Evolutionary conservation across 345 rosid species (phyloP).

Genomic region (Theobroma cacao): DNA sequence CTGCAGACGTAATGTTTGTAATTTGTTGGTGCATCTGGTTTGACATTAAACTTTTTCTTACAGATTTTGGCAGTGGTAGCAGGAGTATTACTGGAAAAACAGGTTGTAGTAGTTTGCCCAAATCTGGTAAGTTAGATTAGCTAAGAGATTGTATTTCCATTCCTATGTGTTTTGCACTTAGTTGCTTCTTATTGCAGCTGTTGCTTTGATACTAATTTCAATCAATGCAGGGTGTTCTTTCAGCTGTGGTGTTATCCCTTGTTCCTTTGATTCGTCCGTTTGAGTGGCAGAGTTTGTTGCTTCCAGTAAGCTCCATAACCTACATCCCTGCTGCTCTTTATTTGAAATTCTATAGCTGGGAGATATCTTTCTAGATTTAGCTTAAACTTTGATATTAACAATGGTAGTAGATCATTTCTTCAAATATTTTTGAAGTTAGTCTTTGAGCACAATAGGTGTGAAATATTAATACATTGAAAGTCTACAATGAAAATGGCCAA

Average conservation of each 20-base stretch:
- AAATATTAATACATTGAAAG: background rate
- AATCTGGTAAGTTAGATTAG: slow-evolving; percentile 67
- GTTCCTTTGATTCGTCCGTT: slow-evolving; percentile 90
- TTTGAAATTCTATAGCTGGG: slow-evolving; percentile 6
- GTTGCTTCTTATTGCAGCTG: slow-evolving; percentile 9
- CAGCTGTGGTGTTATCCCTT: slow-evolving; percentile 81
- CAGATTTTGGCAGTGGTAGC: slow-evolving; percentile 83
- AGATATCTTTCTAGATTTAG: slow-evolving; percentile 17
- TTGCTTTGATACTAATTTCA: slow-evolving; percentile 11
- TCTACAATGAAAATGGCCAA: background rate
- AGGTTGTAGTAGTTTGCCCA: slow-evolving; percentile 73
- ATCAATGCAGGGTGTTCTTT: slow-evolving; percentile 79
- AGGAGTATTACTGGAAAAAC: slow-evolving; percentile 91
- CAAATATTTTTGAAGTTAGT: background rate
- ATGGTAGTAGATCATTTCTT: background rate
- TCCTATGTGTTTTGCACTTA: background rate
- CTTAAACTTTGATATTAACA: background rate
- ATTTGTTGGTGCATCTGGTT: slow-evolving; percentile 14
- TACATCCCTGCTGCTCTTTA: slow-evolving; percentile 5
- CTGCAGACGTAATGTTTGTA: background rate
- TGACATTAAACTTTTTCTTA: slow-evolving; percentile 17
- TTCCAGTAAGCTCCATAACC: slow-evolving; percentile 66
- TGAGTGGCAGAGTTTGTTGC: slow-evolving; percentile 97
- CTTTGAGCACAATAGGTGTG: background rate
- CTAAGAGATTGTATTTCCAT: background rate